Base-by-base conservation (phyloP, 2,329 filamentous ascomycete genomes). In the Kalaharituber pfeilii region DNA sequence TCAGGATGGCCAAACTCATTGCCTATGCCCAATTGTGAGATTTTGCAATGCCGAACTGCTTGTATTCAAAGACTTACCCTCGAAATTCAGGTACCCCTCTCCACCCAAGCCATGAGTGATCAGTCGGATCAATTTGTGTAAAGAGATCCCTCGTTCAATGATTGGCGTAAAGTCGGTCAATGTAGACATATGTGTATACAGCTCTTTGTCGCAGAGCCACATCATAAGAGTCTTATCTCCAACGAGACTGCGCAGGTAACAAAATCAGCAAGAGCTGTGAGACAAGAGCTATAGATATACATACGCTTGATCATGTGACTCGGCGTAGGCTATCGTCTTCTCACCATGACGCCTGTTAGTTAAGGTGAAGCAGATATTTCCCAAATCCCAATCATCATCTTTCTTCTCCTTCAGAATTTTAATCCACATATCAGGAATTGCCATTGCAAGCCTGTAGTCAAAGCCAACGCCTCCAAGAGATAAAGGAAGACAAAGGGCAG, bases 1-100 rank as follows among this genome's bases (percentile, higher is more conserved):
- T 98, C 91, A 0, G 91, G 91, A 67, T 98, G 91, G 0, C 91
- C 91, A 65, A 98, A 98, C 69, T 98, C 91, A 69, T 98, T 98
- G 57, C 91, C 60, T 62, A 24, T 15, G 30, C 36, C 26, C 25
- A 18, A n/a, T n/a, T n/a, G n/a, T n/a, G n/a, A n/a, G n/a, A n/a
- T 50, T 15, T 53, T 49, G 33, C 28, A 24, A 33, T 33, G 28
- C 33, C 6, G 4, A 5, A 39, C 33, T 39, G 33, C 33, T 15
- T 3, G n/a, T 20, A 47, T n/a, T 25, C 20, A 13, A 9, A 20
- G 5, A 27, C 33, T 26, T 39, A 24, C 61, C 91, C 71, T 95
- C 88, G 64, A 98, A 98, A 72, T 96, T 98, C 52, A 98, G 82
- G 66, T 94, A 98, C 36, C 89, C 91, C 69, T 98, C 91, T 53